A percentile compares a stretch with the other conserved stretches of the same genome.
phyloP scores from a whole-genome alignment of 2,329 filamentous ascomycete genomes.

The Zymoseptoria passerinii region DNA sequence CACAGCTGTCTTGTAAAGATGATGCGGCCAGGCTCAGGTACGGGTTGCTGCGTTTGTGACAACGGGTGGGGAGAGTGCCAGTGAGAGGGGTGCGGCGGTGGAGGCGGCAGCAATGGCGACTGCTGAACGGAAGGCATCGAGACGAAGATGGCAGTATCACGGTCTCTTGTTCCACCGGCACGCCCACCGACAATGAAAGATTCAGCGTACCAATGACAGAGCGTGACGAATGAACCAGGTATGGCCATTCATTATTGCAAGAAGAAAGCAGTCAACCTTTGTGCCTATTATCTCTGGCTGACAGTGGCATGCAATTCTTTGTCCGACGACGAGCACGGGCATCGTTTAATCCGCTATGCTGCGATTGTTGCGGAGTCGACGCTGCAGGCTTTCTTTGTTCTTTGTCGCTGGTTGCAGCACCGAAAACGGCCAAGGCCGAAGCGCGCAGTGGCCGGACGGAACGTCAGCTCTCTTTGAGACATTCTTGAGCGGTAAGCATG shows the following conservation, averaged over 20 bases:
- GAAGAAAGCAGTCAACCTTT: conserved; percentile 21
- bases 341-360: conserved; percentile 18
- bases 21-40: conserved; percentile 24
- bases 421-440: conserved; percentile 26
- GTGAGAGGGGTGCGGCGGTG: conserved; percentile 7
- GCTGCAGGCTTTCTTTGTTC: conserved; percentile 28
- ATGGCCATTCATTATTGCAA: conserved; percentile 21
- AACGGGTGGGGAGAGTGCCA: conserved; percentile 8
- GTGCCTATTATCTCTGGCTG: conserved; percentile 27
- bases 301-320: conserved; percentile 28
- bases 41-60: conserved; percentile 21
- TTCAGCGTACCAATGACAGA: conserved; percentile 22
- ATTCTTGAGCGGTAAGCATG: conserved; percentile 26
- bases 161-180: conserved; percentile 27
- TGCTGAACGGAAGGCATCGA: conserved; percentile 25
- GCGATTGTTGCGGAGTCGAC: conserved; percentile 27
- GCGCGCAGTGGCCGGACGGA: conserved; percentile 18
- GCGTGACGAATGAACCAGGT: conserved; percentile 21
- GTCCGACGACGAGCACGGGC: conserved; percentile 27
- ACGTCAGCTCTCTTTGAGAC: conserved; percentile 26
- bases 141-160: conserved; percentile 23
- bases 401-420: conserved; percentile 27
- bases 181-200: conserved; percentile 27
- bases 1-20: conserved; percentile 32
- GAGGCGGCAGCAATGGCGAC: conserved; percentile 14